These are phyloP conservation scores for Plasmodium inui DNA, from an alignment of 169 alveolate genomes.

Conservation along the genomic window DNA sequence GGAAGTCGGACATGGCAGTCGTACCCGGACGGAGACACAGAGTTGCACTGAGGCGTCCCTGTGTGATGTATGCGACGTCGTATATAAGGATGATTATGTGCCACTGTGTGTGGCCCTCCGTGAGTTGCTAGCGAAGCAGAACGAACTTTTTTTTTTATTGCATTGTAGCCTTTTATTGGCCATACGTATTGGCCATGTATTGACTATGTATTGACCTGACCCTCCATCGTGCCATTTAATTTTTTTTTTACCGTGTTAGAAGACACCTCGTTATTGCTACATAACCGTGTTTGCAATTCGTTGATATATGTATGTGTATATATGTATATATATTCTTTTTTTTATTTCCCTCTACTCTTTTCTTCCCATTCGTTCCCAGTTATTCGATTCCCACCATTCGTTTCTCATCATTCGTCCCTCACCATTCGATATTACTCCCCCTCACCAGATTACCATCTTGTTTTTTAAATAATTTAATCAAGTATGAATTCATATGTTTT, in stretches of 20 bases:
- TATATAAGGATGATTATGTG: neutral
- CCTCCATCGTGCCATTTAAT: neutral
- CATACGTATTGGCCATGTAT: neutral
- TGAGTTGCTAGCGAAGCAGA: neutral
- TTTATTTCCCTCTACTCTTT: neutral
- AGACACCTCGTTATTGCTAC: neutral
- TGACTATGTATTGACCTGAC: neutral
- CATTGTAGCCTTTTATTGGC: neutral
- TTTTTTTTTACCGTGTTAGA: neutral
- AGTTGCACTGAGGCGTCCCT: neutral
- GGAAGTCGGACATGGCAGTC: neutral
- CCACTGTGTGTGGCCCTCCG: neutral
- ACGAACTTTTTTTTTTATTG: neutral
- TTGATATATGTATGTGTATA: neutral
- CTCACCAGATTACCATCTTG: neutral
- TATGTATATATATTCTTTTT: neutral
- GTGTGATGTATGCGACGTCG: neutral
- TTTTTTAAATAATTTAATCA: conserved; percentile 1
- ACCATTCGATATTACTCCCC: neutral
- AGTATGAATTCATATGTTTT: neutral
- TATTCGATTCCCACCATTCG: neutral
- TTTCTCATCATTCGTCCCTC: neutral
- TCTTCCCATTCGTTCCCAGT: neutral
- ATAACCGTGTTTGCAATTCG: conserved; percentile 2
- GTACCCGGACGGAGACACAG: neutral